These are phyloP conservation scores for Kurtzmaniella quercitrusa DNA, from an alignment of 1,139 yeast species.

Conservation along the genomic window DNA sequence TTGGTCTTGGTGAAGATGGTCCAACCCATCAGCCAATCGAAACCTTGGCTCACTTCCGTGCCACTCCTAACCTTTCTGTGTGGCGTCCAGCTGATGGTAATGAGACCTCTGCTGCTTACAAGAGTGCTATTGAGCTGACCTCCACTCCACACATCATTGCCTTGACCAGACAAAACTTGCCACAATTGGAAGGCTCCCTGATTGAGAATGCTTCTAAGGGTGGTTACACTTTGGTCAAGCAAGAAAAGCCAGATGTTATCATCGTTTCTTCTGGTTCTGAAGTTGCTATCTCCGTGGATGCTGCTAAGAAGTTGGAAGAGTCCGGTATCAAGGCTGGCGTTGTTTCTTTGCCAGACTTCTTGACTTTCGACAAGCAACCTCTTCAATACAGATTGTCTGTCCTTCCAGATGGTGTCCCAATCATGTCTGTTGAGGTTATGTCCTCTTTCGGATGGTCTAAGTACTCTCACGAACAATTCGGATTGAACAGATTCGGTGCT, in stretches of 20 bases:
- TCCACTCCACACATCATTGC: conserved; percentile 89
- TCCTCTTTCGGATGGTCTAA: conserved; percentile 90
- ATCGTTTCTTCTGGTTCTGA: conserved; percentile 95
- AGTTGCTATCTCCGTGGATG: conserved; percentile 79
- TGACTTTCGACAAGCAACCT: conserved; percentile 82
- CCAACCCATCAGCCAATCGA: conserved; percentile 99
- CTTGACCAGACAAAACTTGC: conserved; percentile 94
- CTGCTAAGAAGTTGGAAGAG: conserved; percentile 61
- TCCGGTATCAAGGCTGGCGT: conserved; percentile 75
- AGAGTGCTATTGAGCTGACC: conserved; percentile 64
- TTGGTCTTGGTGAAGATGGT: conserved; percentile 99
- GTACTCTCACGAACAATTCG: conserved; percentile 96
- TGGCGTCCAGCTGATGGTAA: conserved; percentile 99
- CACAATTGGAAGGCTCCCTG: conserved; percentile 91
- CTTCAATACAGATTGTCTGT: conserved; percentile 77
- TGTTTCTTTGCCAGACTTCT: conserved; percentile 92
- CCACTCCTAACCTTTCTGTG: conserved; percentile 88
- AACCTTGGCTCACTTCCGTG: conserved; percentile 97
- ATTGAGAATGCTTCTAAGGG: conserved; percentile 93
- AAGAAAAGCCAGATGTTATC: conserved; percentile 69
- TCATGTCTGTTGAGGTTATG: conserved; percentile 92
- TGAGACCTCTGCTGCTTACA: conserved; percentile 96
- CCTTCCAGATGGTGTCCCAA: conserved; percentile 93
- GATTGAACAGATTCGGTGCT: conserved; percentile 95
- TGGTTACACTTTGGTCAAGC: conserved; percentile 76